These are phyloP conservation scores for Sclerotinia subarctica DNA, from an alignment of 2,329 filamentous ascomycete genomes.

Conservation along the genomic window DNA sequence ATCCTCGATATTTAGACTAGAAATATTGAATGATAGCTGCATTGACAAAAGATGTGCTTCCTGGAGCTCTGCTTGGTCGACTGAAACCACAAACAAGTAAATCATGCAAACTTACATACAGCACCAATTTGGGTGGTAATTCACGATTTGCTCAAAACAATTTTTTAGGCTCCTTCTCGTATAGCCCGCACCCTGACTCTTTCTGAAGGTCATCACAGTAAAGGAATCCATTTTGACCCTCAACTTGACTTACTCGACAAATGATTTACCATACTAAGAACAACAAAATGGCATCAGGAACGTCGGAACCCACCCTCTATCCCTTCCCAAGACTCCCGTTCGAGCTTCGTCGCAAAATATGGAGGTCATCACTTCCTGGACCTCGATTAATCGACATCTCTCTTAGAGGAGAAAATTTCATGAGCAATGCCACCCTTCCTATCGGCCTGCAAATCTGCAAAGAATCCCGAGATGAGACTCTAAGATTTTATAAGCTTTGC, in stretches of 20 bases:
- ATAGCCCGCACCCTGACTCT: background rate
- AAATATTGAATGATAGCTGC: background rate
- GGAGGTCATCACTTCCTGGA: background rate
- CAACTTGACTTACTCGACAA: background rate
- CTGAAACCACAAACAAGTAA: background rate
- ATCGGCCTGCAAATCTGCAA: background rate
- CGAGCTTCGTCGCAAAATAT: slow-evolving; percentile 2
- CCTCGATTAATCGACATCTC: background rate
- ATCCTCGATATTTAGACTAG: background rate
- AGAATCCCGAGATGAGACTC: slow-evolving; percentile 3
- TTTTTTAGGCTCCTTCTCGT: background rate
- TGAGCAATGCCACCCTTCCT: background rate
- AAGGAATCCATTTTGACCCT: background rate
- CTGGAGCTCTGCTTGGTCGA: background rate
- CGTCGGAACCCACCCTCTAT: background rate
- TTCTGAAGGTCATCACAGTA: no score
- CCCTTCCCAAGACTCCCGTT: background rate
- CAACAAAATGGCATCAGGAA: background rate
- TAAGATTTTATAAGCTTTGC: background rate
- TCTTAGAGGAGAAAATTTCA: background rate
- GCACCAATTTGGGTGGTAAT: background rate
- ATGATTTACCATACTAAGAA: background rate
- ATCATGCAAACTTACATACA: background rate
- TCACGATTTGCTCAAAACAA: background rate
- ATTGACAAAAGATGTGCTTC: background rate